Conservation (phyloP, 257 asterid genomes). For the Scutellaria baicalensis region DNA sequence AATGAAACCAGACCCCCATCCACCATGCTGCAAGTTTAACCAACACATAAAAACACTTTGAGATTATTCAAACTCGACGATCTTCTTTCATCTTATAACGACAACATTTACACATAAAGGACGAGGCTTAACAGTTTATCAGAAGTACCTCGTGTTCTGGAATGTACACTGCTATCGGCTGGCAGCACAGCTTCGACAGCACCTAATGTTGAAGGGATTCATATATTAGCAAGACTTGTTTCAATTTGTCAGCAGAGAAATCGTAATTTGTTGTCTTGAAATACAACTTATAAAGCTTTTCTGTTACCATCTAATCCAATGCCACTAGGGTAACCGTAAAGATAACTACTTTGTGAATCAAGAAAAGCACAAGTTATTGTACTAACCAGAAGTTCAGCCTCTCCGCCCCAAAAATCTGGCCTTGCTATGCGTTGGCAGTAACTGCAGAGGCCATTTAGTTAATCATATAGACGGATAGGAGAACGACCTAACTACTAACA, state of each 20-base stretch:
- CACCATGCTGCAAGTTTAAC: slow-evolving; percentile 60
- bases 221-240: neutral
- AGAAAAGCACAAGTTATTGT: neutral
- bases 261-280: too few relatives aligned
- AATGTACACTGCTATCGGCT: slow-evolving; percentile 80
- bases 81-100: too few relatives aligned
- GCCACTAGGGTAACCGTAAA: neutral
- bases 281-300: too few relatives aligned
- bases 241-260: neutral
- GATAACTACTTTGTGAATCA: neutral
- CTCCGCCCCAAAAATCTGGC: slow-evolving; percentile 98
- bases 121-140: neutral
- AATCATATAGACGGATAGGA: neutral
- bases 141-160: slow-evolving; percentile 83
- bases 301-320: too few relatives aligned
- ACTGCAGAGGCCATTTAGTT: slow-evolving; percentile 37
- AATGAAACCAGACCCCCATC: slow-evolving; percentile 76
- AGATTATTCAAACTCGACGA: neutral
- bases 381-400: slow-evolving; percentile 92
- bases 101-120: too few relatives aligned
- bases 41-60: neutral
- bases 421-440: slow-evolving; percentile 90
- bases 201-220: slow-evolving; percentile 39
- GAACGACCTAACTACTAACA: neutral
- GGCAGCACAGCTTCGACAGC: slow-evolving; percentile 78